Percentiles rank a stretch among this genome's conserved stretches.
Evolutionary conservation across 257 asterid species (phyloP).

Genomic region (Penstemon eatonii): DNA sequence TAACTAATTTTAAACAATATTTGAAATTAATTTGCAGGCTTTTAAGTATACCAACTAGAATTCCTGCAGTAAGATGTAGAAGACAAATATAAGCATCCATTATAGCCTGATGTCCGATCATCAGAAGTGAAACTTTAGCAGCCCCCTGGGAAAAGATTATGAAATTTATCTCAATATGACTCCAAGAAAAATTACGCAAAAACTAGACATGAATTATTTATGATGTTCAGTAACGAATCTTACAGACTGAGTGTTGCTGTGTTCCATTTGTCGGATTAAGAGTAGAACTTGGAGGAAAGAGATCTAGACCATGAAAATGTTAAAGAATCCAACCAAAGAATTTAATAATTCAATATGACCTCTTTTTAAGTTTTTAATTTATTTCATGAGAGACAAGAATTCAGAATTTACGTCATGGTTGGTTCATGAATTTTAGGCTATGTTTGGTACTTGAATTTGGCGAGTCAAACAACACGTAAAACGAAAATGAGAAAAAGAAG

Average conservation of each 20-base stretch:
- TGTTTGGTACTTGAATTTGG: too few species aligned
- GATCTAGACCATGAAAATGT: conserved; percentile 50
- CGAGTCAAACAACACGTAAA: too few species aligned
- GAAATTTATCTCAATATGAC: conserved; percentile 20
- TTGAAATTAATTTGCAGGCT: not conserved
- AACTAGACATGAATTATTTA: conserved; percentile 3
- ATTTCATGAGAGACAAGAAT: too few species aligned
- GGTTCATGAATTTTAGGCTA: too few species aligned
- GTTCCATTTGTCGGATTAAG: conserved; percentile 95
- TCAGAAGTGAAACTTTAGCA: conserved; percentile 93
- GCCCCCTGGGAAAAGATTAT: conserved; percentile 63
- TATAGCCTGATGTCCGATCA: conserved; percentile 98
- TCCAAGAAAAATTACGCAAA: not conserved
- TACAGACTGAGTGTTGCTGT: conserved; percentile 95
- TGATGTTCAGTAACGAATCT: conserved; percentile 30
- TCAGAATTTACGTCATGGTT: too few species aligned
- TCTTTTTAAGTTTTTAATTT: not conserved
- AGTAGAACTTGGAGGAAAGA: conserved; percentile 93
- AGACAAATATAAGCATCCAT: conserved; percentile 98
- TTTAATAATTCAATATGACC: conserved; percentile 20
- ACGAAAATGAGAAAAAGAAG: too few species aligned
- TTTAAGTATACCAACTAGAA: conserved; percentile 68
- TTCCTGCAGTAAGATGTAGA: conserved; percentile 97
- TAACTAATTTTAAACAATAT: not conserved
- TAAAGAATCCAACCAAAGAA: conserved; percentile 49